These are phyloP conservation scores for Apiotrichum domesticum DNA, from an alignment of 1,284 basidiomycete species.

Conservation along the genomic window DNA sequence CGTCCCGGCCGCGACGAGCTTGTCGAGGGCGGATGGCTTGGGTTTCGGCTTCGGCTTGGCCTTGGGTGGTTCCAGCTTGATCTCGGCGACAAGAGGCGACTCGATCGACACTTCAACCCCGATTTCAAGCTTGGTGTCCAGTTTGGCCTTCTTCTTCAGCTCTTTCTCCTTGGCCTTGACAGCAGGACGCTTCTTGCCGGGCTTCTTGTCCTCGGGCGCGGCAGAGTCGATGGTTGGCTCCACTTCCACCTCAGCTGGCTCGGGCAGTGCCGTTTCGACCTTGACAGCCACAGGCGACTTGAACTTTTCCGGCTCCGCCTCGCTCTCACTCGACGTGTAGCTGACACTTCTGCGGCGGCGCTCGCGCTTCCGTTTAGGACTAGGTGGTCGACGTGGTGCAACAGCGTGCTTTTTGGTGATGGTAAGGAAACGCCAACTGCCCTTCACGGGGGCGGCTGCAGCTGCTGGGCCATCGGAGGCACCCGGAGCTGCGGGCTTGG, in stretches of 20 bases:
- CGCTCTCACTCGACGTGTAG: conserved; percentile 24
- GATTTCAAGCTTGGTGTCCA: conserved; percentile 7
- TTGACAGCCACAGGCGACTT: not conserved
- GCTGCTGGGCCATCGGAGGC: not conserved
- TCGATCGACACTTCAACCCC: conserved; percentile 8
- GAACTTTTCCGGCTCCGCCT: conserved; percentile 3
- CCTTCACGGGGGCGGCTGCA: conserved; percentile 1
- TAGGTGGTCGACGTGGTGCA: conserved; percentile 6
- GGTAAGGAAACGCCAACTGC: conserved; percentile 32
- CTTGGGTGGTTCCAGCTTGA: conserved; percentile 22
- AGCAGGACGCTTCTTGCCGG: conserved; percentile 29
- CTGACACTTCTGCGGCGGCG: conserved; percentile 15
- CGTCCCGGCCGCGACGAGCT: conserved; percentile 48
- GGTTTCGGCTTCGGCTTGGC: conserved; percentile 20
- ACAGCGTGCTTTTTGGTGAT: conserved; percentile 33
- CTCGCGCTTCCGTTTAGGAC: conserved; percentile 14
- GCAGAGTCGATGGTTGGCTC: not conserved
- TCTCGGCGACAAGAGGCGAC: conserved; percentile 27
- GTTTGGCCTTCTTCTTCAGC: conserved; percentile 11
- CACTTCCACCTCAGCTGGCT: not conserved
- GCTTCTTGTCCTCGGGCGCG: conserved; percentile 21
- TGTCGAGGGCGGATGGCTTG: conserved; percentile 25
- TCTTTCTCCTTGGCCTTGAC: conserved; percentile 13
- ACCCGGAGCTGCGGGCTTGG: conserved; percentile 7
- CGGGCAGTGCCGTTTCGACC: not conserved